Percentiles rank a stretch among this genome's conserved stretches.
phyloP scores from a whole-genome alignment of 2,329 filamentous ascomycete genomes.

The Albifimbria verrucaria region DNA sequence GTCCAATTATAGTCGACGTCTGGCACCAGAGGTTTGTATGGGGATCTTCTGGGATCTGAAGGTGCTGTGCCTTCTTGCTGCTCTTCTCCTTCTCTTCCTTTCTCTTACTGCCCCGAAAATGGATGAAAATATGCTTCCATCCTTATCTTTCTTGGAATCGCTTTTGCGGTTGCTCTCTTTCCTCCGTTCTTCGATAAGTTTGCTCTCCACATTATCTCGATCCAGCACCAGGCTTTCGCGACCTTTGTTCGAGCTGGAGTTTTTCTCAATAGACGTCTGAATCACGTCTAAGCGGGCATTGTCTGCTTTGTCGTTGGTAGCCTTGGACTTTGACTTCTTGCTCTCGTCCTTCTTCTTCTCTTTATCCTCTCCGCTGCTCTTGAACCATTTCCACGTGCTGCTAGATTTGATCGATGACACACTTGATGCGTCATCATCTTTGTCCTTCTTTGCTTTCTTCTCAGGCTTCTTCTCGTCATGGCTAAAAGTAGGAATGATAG shows the following conservation, averaged over 20 bases:
- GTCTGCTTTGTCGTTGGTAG: conserved; percentile 57
- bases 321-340: conserved; percentile 66
- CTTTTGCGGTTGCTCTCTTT: conserved; percentile 75
- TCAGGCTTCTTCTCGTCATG: conserved; percentile 70
- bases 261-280: conserved; percentile 79
- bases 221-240: conserved; percentile 84
- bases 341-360: conserved; percentile 57
- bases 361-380: conserved; percentile 70
- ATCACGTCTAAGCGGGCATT: conserved; percentile 81
- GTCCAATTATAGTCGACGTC: conserved; percentile 97
- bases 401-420: conserved; percentile 68
- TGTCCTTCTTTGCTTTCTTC: conserved; percentile 74
- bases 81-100: conserved; percentile 73
- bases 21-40: conserved; percentile 68
- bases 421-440: conserved; percentile 58
- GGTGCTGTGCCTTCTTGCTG: conserved; percentile 70
- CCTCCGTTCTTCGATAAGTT: conserved; percentile 76
- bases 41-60: conserved; percentile 78
- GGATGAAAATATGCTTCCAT: conserved; percentile 88
- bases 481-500: conserved; percentile 71
- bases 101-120: conserved; percentile 86
- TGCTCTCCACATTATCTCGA: conserved; percentile 67
- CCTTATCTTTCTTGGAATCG: conserved; percentile 85
- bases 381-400: conserved; percentile 68
- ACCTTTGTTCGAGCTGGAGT: conserved; percentile 53